Base-by-base conservation (phyloP, 208 protist species). In the Sergeia podlipaevii region DNA sequence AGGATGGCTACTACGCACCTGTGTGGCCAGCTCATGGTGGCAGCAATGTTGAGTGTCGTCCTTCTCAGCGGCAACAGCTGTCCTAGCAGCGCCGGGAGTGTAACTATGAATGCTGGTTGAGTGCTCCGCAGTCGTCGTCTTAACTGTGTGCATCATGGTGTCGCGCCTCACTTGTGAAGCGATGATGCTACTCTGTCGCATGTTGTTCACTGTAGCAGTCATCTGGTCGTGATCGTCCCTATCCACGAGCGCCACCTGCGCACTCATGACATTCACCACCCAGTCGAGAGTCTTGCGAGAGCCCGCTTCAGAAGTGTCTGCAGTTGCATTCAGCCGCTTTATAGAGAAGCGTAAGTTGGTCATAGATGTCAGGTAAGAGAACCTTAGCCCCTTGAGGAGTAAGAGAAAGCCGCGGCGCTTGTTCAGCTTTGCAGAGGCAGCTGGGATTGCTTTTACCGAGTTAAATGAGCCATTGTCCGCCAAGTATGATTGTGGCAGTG, bases 201-300 rank as follows among this genome's bases (percentile, higher is more conserved):
- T n/a, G 15, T 48, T 70, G 20, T 61, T 41, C 41, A 54, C 43
- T 1, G 65, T 60, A 2, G 73, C 64, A 10, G 69, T 55, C 55
- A 73, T 50, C 58, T 90, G 78, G 51, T 91, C 81, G 60, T 95
- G 70, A 58, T 91, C 84, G 45, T 93, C 74, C 44, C 83, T 80
- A 70, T 96, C 89, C 5, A 91, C 82, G 23, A 96, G 62, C 20
- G 85, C 89, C 17, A 87, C 63, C 67, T 91, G 82, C 10, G 71
- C 70, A 23, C 75, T 68, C 4, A 63, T 50, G 23, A 86, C 84
- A 63, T 89, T 70, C 36, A 86, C 60, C 3, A 70, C 51, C 77
- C 84, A 80, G 6, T 71, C 56, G 43, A 85, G 68, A 32, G 67
- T 49, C 18, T 65, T 76, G 27, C 51, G 57, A n/a, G 29, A 52